Base-by-base conservation (phyloP, 352 stramenopile species). In the Globisporangium emineosum region DNA sequence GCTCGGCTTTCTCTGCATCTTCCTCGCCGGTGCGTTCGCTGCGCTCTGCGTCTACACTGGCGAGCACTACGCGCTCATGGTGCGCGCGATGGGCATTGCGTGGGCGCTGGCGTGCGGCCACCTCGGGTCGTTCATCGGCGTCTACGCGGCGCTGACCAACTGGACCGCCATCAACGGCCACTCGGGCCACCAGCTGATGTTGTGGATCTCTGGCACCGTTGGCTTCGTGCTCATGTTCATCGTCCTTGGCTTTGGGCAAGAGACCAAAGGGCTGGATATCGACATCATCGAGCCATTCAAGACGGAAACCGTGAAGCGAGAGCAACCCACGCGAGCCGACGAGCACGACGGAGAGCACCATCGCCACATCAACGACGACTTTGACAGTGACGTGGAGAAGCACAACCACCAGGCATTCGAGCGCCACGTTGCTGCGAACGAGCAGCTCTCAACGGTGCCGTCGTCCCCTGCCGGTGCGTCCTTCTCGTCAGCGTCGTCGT, bases 21-120 rank as follows among this genome's bases (percentile, higher is more conserved):
- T 64, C 21, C 64, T 67, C 29, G 64, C 71, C 6, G 75, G 77
- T 6, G 67, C 65, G 1, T 55, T 81, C 27, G 68, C 70, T 0
- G 62, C 66, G 19, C 60, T 83, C 29, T 74, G 71, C 29, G 57
- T 68, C 6, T 81, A 77, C 53, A 83, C 77, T 1, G 73, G 72
- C 19, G 77, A 86, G 55, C 73, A 80, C 52, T 86, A 82, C 30
- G 71, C 73, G 17, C 69, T 82, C 15, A 69, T 82, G 37, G 77
- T 79, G 27, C 71, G 77, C 49, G 71, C 75, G 9, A 54, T 83
- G 29, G 77, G 75, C 19, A 72, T 82, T 30, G 75, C 70, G 12
- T 77, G 70, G 45, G 57, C 77, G 13, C 58, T 68, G 23, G 75
- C 66, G 9, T 75, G 71, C 40, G 71, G 75, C 8, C 69, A 82